These are phyloP conservation scores for Umbilicus rupestris DNA, from an alignment of 164 flowering plant species.

Conservation along the genomic window DNA sequence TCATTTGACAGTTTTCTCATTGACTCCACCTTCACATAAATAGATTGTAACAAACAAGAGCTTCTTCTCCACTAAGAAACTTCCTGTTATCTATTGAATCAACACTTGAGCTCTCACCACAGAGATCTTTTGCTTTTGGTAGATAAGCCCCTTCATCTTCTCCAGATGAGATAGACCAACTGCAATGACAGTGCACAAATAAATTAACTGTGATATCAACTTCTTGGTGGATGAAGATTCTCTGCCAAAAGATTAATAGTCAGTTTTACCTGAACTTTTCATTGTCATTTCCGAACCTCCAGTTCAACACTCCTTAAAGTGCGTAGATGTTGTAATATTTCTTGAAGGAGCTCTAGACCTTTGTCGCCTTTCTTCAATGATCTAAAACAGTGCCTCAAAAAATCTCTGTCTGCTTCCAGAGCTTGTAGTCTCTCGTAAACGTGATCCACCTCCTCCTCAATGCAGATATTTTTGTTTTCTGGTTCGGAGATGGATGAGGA, in stretches of 20 bases:
- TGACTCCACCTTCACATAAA: background rate
- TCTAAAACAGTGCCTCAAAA: conserved; percentile 70
- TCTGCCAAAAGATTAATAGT: background rate
- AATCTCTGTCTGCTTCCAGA: conserved; percentile 84
- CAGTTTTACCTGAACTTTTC: background rate
- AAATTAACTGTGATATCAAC: background rate
- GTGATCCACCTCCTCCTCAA: conserved; percentile 77
- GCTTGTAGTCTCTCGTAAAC: conserved; percentile 84
- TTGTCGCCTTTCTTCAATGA: conserved; percentile 83
- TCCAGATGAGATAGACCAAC: background rate
- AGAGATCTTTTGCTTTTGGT: background rate
- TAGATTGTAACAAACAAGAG: background rate
- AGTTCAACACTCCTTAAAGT: conserved; percentile 56
- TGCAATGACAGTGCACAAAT: background rate
- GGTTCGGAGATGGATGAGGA: conserved; percentile 16
- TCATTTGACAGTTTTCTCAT: background rate
- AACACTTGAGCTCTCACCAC: background rate
- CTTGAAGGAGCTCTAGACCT: conserved; percentile 81
- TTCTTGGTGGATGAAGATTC: background rate
- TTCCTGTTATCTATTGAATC: background rate
- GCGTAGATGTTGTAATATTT: conserved; percentile 76
- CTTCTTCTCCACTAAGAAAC: conserved; percentile 3
- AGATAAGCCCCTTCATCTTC: background rate
- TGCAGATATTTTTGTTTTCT: conserved; percentile 31
- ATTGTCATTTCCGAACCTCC: background rate